Evolutionary conservation across 2,329 filamentous ascomycete species (phyloP).

Genomic region (Cephalotrichum gorgonifer): DNA sequence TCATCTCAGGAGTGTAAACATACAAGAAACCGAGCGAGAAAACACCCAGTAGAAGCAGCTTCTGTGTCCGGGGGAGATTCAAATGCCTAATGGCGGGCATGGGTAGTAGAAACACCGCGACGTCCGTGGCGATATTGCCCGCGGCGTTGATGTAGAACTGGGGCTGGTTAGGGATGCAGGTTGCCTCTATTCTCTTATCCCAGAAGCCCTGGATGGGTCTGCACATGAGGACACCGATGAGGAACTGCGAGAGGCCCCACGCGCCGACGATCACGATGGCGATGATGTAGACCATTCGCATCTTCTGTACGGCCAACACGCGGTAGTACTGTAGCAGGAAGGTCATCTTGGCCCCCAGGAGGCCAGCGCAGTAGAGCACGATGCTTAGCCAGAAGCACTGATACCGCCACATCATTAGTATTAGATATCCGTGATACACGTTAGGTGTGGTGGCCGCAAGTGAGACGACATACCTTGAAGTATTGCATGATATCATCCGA

Average conservation of each 20-base stretch:
- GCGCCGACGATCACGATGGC: constrained; percentile 16
- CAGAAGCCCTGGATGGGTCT: constrained; percentile 17
- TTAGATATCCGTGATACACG: no score
- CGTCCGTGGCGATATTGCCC: constrained; percentile 16
- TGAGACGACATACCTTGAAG: constrained; percentile 3
- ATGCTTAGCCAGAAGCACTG: constrained; percentile 20
- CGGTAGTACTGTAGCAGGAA: constrained; percentile 26
- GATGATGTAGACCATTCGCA: constrained; percentile 14
- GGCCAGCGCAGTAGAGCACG: constrained; percentile 18
- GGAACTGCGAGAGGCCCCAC: constrained; percentile 16
- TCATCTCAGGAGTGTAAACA: background rate
- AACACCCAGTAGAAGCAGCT: constrained; percentile 14
- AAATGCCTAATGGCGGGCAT: constrained; percentile 15
- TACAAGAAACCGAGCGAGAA: constrained; percentile 18
- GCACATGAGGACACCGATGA: constrained; percentile 15
- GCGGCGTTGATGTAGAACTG: constrained; percentile 16
- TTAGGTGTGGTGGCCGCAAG: background rate
- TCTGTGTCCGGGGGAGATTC: constrained; percentile 12
- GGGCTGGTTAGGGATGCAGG: constrained; percentile 12
- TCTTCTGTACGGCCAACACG: constrained; percentile 17
- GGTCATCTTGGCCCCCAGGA: constrained; percentile 21
- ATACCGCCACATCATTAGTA: no score
- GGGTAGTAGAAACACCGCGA: constrained; percentile 15
- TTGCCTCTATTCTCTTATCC: constrained; percentile 12
- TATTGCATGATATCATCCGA: constrained; percentile 5